Evolutionary conservation across 768 basidiomycete species (phyloP), one percentile per base, ranked within the genome.

Genomic region (Mycena vulgaris): DNA sequence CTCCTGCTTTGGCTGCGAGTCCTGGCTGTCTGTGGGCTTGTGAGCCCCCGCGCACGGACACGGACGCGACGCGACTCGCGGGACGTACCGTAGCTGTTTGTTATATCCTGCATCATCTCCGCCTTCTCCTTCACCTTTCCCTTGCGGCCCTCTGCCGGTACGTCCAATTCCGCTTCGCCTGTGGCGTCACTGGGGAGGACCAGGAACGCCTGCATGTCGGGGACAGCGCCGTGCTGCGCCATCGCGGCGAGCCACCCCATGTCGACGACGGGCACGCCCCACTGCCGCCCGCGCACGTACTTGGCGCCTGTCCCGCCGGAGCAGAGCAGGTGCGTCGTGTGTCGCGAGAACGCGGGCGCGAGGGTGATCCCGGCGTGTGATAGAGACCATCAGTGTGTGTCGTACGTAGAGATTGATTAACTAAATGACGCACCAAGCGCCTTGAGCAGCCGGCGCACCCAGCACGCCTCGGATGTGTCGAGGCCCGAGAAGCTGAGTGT

Each of bases 291-390:
- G 77, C 92, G 95, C 19, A 91, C 88, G 58, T 88, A 94, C 77
- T 98, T 97, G 27, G 85, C 83, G 19, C 96, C 95, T 0, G 77
- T 81, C 0, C 86, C 88, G 8, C 89, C 85, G 0, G 93, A 92
- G 76, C 95, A 96, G 10, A 98, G 82, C 1, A 98, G 85, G 73
- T 97, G 94, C 0, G 96, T 96, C 2, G 91, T 88, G 14, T 85
- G 86, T 19, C 89, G 85, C 17, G 89, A 92, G 78, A 93, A 92
- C n/a, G 25, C 47, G 23, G 47, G 47, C 47, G 47, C 47, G 47
- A 48, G 47, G 2, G 47, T 48, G 47, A 48, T 48, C 11, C 47
- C 47, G 25, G 25, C 23, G 25, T 25, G 14, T 8, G 16, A 25
- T 13, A 48, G n/a, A 48, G 21, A 8, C 14, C 7, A 16, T 16